Percentiles rank a stretch among this genome's conserved stretches.
Conservation (phyloP, 2,329 filamentous ascomycete species). For the Colletotrichum abscissum region DNA sequence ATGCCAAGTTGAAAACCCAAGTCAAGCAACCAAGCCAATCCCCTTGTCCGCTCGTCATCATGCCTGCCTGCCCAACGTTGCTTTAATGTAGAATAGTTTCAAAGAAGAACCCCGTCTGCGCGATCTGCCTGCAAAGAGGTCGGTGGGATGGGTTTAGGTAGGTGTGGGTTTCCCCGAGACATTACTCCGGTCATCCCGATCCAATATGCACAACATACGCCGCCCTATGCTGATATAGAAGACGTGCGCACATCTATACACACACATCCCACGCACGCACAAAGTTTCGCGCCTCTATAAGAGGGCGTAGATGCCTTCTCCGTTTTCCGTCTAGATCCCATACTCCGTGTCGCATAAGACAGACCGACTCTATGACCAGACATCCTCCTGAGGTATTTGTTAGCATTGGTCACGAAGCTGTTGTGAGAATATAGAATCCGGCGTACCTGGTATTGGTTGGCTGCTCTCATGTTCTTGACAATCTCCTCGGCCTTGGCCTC, state of each 20-base stretch:
- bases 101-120: not conserved
- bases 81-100: not conserved
- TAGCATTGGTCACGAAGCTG: constrained; percentile 40
- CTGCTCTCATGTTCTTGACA: constrained; percentile 94
- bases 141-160: not conserved
- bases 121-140: not conserved
- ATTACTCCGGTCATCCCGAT: constrained; percentile 23
- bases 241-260: constrained; percentile 22
- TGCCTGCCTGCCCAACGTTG: not conserved
- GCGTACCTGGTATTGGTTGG: constrained; percentile 93
- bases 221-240: constrained; percentile 28
- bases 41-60: not conserved
- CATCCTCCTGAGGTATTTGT: constrained; percentile 69
- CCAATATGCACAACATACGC: constrained; percentile 33
- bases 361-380: constrained; percentile 67
- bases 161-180: not conserved
- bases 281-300: not conserved
- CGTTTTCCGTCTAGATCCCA: not conserved
- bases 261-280: not conserved
- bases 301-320: not conserved
- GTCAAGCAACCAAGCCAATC: not conserved
- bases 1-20: constrained; percentile 21
- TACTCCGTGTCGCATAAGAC: constrained; percentile 34
- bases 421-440: not conserved
- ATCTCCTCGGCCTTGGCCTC: constrained; percentile 94